Evolutionary conservation across 2,329 filamentous ascomycete species (phyloP), one percentile per base, ranked within the genome.

Genomic region (Aphanocladium album): DNA sequence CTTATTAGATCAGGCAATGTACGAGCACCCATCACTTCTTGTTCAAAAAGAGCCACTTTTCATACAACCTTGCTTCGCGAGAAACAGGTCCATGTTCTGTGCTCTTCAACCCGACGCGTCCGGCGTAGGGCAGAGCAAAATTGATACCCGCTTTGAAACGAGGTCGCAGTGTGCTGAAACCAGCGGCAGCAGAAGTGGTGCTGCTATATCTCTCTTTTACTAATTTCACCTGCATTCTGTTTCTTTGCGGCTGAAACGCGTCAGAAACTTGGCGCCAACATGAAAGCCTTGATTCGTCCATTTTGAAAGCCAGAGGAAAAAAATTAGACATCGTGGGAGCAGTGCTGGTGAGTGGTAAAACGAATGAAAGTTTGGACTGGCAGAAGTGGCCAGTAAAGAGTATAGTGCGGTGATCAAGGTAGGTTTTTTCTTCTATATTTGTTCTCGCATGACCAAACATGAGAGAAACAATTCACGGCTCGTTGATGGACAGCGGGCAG

Each of bases 221-320:
- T 17, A 21, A 27, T 39, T 23, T 17, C 14, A 21, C 6, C 19
- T 23, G n/a, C 16, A 23, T 23, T 23, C 21, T n/a, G 27, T 53
- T 21, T 43, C 19, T 16, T 14, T 8, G 49, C 25, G 23, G 51
- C 58, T 60, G 58, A 60, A 60, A 60, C 58, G 45, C 9, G 19
- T 50, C 50, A 45, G 45, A 60, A 60, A 60, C 58, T 23, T n/a
- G 23, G 47, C 56, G 37, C 55, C 21, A 50, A 27, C 19, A 2
- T 4, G 9, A 37, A 27, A 23, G 19, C 39, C 9, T 39, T 55
- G 33, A 45, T 45, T 27, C 33, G 39, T 17, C 52, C 37, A 55
- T 25, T 33, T 23, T 23, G 37, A 55, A 5, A 11, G 43, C 14
- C 5, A 35, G 39, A 45, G 45, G 8, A 45, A 39, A 23, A 37